Evolutionary conservation across 2,329 filamentous ascomycete species (phyloP).

Genomic region (Lasiodiplodia sp.): DNA sequence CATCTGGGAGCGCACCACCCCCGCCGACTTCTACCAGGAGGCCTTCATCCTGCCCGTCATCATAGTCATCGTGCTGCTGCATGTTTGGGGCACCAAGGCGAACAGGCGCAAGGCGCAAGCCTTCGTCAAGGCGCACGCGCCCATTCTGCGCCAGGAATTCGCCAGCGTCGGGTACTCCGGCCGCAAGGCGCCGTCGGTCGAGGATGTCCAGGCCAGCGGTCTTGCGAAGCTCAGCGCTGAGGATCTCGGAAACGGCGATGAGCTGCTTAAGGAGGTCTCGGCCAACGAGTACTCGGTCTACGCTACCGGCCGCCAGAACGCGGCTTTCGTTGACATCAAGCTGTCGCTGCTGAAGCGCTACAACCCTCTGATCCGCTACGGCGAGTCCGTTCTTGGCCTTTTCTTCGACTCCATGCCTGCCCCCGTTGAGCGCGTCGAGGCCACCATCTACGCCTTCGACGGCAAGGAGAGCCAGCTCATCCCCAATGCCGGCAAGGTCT

Average conservation of each 20-base stretch:
- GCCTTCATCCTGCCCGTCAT: constrained; percentile 81
- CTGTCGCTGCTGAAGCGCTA: constrained; percentile 83
- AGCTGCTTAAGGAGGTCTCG: constrained; percentile 82
- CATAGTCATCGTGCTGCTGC: constrained; percentile 75
- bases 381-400: constrained; percentile 74
- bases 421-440: constrained; percentile 77
- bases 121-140: constrained; percentile 80
- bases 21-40: constrained; percentile 87
- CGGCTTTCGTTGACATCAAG: constrained; percentile 88
- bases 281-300: constrained; percentile 87
- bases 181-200: constrained; percentile 51
- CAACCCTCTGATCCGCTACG: constrained; percentile 74
- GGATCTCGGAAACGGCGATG: constrained; percentile 56
- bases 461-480: constrained; percentile 85
- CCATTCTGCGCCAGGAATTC: constrained; percentile 80
- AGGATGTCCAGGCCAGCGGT: constrained; percentile 55
- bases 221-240: constrained; percentile 46
- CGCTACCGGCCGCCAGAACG: constrained; percentile 88
- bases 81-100: constrained; percentile 78
- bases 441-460: constrained; percentile 86
- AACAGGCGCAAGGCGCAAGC: constrained; percentile 82
- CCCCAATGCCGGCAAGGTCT: constrained; percentile 63
- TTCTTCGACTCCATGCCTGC: constrained; percentile 78
- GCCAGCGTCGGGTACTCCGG: constrained; percentile 82
- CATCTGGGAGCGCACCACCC: constrained; percentile 86